phyloP scores from a whole-genome alignment of 108 stramenopile species.

The Discostella pseudostelligera region DNA sequence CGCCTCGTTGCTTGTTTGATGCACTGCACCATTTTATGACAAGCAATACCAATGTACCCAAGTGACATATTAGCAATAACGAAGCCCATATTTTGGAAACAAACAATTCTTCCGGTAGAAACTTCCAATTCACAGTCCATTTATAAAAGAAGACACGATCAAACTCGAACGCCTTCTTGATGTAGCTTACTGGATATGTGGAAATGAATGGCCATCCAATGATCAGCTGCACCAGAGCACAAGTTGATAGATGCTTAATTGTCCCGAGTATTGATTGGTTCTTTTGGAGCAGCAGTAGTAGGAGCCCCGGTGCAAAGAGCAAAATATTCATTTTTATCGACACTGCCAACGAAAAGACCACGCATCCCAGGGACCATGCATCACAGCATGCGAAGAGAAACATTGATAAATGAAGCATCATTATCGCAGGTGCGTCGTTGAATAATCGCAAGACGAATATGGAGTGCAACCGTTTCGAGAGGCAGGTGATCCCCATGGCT shows the following conservation, averaged over 20 bases:
- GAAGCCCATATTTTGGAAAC: constrained; percentile 68
- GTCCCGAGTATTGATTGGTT: constrained; percentile 47
- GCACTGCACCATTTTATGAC: constrained; percentile 60
- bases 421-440: constrained; percentile 95
- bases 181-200: constrained; percentile 85
- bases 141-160: constrained; percentile 95
- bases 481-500: constrained; percentile 70
- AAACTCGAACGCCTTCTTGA: constrained; percentile 94
- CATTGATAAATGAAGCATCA: constrained; percentile 76
- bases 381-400: constrained; percentile 68
- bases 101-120: constrained; percentile 88
- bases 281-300: constrained; percentile 81
- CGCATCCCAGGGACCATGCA: constrained; percentile 82
- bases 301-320: constrained; percentile 93
- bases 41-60: constrained; percentile 55
- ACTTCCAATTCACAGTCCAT: constrained; percentile 98
- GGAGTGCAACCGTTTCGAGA: constrained; percentile 92
- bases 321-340: constrained; percentile 97
- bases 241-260: constrained; percentile 50
- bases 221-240: constrained; percentile 80
- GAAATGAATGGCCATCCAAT: constrained; percentile 91
- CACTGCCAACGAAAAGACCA: constrained; percentile 89
- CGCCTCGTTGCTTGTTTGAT: constrained; percentile 26
- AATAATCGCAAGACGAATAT: constrained; percentile 96
- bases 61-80: constrained; percentile 59